A percentile compares a stretch with the other conserved stretches of the same genome.
These are phyloP conservation scores for Clavispora santaluciae DNA, from an alignment of 805 yeast species.

Conservation along the genomic window DNA sequence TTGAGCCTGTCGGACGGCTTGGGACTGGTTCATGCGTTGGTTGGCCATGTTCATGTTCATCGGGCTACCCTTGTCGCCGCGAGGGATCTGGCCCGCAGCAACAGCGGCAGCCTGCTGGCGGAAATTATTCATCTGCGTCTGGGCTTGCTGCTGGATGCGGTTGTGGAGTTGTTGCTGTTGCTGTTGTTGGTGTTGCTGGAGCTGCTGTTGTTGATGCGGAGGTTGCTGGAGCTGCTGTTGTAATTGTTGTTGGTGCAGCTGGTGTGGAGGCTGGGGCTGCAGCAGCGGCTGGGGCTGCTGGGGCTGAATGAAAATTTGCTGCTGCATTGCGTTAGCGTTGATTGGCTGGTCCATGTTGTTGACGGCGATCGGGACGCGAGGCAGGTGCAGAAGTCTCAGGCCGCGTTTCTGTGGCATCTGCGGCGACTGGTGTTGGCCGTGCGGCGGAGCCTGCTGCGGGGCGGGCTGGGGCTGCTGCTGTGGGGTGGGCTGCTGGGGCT, in stretches of 20 bases:
- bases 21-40: slow-evolving; percentile 4
- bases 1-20: slow-evolving; percentile 6
- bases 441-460: slow-evolving; percentile 8
- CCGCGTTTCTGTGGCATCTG: slow-evolving; percentile 11
- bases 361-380: not conserved
- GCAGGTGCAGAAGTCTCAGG: slow-evolving; percentile 8
- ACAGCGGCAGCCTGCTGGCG: slow-evolving; percentile 36
- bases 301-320: slow-evolving; percentile 24
- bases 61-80: slow-evolving; percentile 5
- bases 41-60: slow-evolving; percentile 5
- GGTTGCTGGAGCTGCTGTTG: slow-evolving; percentile 35
- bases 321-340: slow-evolving; percentile 22
- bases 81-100: slow-evolving; percentile 6
- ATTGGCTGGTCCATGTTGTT: slow-evolving; percentile 10
- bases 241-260: slow-evolving; percentile 11
- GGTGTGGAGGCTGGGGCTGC: slow-evolving; percentile 34
- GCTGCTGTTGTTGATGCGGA: slow-evolving; percentile 16
- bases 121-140: slow-evolving; percentile 45
- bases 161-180: slow-evolving; percentile 20
- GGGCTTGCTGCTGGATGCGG: slow-evolving; percentile 43
- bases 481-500: slow-evolving; percentile 14
- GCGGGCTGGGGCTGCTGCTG: slow-evolving; percentile 17
- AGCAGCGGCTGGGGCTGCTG: slow-evolving; percentile 10
- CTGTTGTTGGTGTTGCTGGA: slow-evolving; percentile 5
- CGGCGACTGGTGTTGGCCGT: slow-evolving; percentile 18